Conservation (phyloP, 1,139 yeast genomes). For the Zygosaccharomyces sapae region DNA sequence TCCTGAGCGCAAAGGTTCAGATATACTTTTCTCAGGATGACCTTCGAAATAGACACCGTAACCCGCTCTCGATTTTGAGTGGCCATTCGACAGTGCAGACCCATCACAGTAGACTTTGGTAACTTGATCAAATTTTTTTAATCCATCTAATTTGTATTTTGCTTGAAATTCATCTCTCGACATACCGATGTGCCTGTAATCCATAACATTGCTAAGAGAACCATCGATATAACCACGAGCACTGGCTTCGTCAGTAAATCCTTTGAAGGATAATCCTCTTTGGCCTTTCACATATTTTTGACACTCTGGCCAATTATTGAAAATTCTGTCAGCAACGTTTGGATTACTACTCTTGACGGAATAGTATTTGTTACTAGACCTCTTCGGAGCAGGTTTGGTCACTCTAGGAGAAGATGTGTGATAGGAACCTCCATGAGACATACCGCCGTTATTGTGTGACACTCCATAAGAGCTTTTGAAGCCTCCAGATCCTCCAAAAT, state of each 20-base stretch:
- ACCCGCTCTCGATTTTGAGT: conserved; percentile 49
- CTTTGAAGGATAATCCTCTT: conserved; percentile 46
- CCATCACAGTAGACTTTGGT: conserved; percentile 63
- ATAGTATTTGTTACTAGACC: conserved; percentile 20
- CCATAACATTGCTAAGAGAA: conserved; percentile 16
- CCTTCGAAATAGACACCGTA: conserved; percentile 70
- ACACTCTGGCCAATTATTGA: conserved; percentile 46
- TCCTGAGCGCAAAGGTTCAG: conserved; percentile 45
- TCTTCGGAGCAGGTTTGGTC: neutral
- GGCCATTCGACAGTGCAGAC: conserved; percentile 56
- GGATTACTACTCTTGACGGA: conserved; percentile 44
- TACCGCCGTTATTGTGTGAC: neutral
- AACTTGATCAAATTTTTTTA: conserved; percentile 9
- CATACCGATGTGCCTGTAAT: conserved; percentile 24
- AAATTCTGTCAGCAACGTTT: conserved; percentile 37
- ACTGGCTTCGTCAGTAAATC: conserved; percentile 39
- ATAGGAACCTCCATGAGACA: neutral
- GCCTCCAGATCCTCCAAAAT: too few species aligned
- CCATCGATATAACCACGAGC: conserved; percentile 39
- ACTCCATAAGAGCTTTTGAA: neutral
- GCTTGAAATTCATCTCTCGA: conserved; percentile 15
- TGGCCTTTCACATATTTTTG: conserved; percentile 43
- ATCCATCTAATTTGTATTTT: conserved; percentile 9
- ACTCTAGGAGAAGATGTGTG: neutral
- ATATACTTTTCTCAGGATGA: conserved; percentile 50